Conservation (phyloP, 208 protist genomes). For the Leishmania braziliensis region DNA sequence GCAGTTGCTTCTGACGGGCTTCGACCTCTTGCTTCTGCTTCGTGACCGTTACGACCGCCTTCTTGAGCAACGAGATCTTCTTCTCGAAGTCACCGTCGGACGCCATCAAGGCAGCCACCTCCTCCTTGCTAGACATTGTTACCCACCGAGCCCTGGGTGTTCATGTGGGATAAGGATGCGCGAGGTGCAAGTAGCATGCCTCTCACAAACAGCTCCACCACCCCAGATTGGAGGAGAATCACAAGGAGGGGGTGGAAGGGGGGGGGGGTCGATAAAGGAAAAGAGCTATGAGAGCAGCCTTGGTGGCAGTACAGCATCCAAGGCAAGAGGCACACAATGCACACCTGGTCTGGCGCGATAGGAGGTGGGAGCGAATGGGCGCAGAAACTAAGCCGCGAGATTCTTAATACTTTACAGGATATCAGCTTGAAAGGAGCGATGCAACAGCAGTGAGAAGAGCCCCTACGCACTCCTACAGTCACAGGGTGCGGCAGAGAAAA, state of each 20-base stretch:
- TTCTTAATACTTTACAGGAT: not conserved
- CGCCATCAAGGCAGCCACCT: conserved; percentile 76
- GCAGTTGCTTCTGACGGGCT: conserved; percentile 48
- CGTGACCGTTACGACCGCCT: conserved; percentile 80
- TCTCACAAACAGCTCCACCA: not conserved
- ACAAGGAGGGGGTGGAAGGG: not conserved
- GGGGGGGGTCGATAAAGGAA: not conserved
- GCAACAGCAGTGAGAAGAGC: not conserved
- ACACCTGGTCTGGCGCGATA: not conserved
- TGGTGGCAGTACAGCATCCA: not conserved
- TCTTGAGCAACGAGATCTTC: conserved; percentile 86
- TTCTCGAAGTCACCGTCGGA: conserved; percentile 70
- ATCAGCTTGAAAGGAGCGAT: not conserved
- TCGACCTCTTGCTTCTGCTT: conserved; percentile 83
- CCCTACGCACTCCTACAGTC: not conserved
- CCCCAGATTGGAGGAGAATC: not conserved
- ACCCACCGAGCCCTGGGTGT: not conserved
- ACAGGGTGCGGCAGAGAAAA: not conserved
- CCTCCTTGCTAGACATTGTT: conserved; percentile 30
- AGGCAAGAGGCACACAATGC: not conserved
- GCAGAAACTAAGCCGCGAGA: not conserved
- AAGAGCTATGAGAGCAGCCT: not conserved
- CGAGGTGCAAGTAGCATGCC: not conserved
- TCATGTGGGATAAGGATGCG: not conserved
- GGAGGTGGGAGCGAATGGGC: not conserved